A percentile compares a stretch with the other conserved stretches of the same genome.
These are phyloP conservation scores for Mycena filopes DNA, from an alignment of 768 basidiomycete species.

Conservation along the genomic window DNA sequence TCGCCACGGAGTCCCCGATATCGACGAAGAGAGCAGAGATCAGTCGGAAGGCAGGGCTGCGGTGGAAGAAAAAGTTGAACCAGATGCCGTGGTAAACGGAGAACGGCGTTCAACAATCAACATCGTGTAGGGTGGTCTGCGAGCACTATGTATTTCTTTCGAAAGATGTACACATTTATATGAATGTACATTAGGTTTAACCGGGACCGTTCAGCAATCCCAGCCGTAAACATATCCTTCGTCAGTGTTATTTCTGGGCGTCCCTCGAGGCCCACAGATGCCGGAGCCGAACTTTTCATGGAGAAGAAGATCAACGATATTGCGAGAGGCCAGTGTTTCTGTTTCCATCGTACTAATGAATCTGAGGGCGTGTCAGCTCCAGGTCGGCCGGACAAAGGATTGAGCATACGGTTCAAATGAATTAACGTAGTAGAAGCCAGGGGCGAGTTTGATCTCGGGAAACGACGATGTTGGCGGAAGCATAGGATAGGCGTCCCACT, in stretches of 20 bases:
- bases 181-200: neutral
- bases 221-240: conserved; percentile 71
- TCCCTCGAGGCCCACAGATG: conserved; percentile 63
- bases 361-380: conserved; percentile 46
- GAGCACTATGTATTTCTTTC: neutral
- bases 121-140: neutral
- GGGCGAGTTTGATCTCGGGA: conserved; percentile 81
- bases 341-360: conserved; percentile 96
- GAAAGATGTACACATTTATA: neutral
- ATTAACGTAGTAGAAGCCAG: conserved; percentile 90
- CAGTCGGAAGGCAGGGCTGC: conserved; percentile 9
- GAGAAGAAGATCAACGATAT: conserved; percentile 83
- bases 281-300: conserved; percentile 76
- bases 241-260: conserved; percentile 6
- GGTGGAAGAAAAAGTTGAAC: conserved; percentile 23
- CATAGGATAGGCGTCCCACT: conserved; percentile 88
- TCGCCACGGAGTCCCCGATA: conserved; percentile 51
- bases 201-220: conserved; percentile 65
- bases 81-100: conserved; percentile 7
- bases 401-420: conserved; percentile 85
- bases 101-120: neutral
- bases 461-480: conserved; percentile 74
- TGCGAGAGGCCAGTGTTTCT: conserved; percentile 84
- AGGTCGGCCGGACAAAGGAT: conserved; percentile 6
- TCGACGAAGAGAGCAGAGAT: conserved; percentile 33